Conservation (phyloP, 2,329 filamentous ascomycete species). For the Colletotrichum sp. region DNA sequence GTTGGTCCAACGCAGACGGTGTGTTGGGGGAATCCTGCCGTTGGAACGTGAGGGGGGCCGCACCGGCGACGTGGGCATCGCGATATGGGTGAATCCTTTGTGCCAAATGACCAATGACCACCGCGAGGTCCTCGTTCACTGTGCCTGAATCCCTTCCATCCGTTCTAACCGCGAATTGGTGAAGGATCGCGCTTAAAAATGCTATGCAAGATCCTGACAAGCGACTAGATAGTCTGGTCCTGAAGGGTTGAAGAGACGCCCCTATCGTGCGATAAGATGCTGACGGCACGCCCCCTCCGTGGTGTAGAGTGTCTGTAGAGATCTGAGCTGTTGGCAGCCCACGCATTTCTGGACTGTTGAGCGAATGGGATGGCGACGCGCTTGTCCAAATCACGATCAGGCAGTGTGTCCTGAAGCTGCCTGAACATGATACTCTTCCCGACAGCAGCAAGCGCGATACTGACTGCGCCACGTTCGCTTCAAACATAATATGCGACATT, state of each 20-base stretch:
- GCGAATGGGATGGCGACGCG: too few species aligned
- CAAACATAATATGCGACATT: too few species aligned
- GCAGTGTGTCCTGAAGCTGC: too few species aligned
- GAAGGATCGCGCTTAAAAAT: background rate
- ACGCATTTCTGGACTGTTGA: too few species aligned
- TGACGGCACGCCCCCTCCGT: background rate
- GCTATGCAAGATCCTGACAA: background rate
- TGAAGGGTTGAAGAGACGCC: background rate
- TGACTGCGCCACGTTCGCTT: too few species aligned
- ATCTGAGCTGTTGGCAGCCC: too few species aligned
- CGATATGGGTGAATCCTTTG: background rate
- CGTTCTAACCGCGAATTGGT: background rate
- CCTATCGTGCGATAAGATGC: background rate
- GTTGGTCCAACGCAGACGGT: background rate
- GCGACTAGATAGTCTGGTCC: background rate
- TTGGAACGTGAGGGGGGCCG: background rate
- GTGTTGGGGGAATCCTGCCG: background rate
- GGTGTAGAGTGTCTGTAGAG: background rate
- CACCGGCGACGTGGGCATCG: background rate
- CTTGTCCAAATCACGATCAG: too few species aligned
- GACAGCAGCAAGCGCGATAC: too few species aligned
- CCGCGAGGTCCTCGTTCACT: background rate
- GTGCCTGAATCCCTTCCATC: background rate
- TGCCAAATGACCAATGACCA: background rate
- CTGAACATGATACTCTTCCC: too few species aligned